phyloP scores from a whole-genome alignment of 2,329 filamentous ascomycete species.

The Fusarium hainanense region DNA sequence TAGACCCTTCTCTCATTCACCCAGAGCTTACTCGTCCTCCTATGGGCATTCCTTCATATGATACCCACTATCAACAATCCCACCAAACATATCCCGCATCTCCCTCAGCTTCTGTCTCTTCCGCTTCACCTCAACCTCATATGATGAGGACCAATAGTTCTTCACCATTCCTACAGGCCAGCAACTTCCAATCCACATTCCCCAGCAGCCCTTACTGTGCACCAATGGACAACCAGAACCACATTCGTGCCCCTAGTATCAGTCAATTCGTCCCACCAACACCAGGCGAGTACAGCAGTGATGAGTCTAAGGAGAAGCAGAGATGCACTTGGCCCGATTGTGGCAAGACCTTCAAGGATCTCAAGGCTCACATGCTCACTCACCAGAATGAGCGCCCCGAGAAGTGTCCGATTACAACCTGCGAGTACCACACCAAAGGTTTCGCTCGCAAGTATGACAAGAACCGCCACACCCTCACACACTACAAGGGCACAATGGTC shows the following conservation, averaged over 20 bases:
- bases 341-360: conserved; percentile 86
- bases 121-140: conserved; percentile 61
- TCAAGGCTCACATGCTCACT: conserved; percentile 94
- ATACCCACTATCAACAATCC: conserved; percentile 60
- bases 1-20: conserved; percentile 69
- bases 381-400: conserved; percentile 91
- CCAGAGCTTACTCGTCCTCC: conserved; percentile 62
- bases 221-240: conserved; percentile 56
- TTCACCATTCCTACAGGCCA: conserved; percentile 73
- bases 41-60: conserved; percentile 60
- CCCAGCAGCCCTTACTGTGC: conserved; percentile 66
- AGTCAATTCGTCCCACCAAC: conserved; percentile 74
- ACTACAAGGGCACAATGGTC: conserved; percentile 98
- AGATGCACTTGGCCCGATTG: conserved; percentile 87
- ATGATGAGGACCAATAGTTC: conserved; percentile 65
- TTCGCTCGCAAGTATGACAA: conserved; percentile 97
- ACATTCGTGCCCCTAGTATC: conserved; percentile 73
- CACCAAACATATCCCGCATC: conserved; percentile 67
- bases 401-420: conserved; percentile 92
- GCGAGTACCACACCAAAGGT: conserved; percentile 91
- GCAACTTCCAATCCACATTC: conserved; percentile 63
- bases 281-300: conserved; percentile 68
- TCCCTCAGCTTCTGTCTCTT: conserved; percentile 70
- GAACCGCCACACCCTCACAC: conserved; percentile 91
- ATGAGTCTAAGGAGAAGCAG: conserved; percentile 74